phyloP scores from a whole-genome alignment of 2,329 filamentous ascomycete genomes.

The Cercospora beticola region DNA sequence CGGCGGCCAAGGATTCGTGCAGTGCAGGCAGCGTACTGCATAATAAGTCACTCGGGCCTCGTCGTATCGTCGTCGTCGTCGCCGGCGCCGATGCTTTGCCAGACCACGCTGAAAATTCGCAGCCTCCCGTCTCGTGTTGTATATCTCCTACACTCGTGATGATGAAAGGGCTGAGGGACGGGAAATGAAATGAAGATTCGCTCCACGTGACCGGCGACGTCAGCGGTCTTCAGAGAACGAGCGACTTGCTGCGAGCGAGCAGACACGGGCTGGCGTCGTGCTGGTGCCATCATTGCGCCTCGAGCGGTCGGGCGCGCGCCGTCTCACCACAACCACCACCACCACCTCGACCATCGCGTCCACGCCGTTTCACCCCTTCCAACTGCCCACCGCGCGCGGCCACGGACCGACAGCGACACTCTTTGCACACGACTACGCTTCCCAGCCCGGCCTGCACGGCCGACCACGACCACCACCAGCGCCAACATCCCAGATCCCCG shows the following conservation, averaged over 20 bases:
- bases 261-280: neutral
- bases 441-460: slow-evolving; percentile 6
- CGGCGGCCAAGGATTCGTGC: neutral
- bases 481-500: neutral
- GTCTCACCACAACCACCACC: neutral
- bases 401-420: neutral
- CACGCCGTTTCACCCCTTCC: neutral
- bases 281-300: neutral
- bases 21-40: neutral
- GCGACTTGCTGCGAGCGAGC: neutral
- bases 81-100: neutral
- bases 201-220: neutral
- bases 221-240: neutral
- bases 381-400: neutral
- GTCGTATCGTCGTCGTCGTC: neutral
- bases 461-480: neutral
- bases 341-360: neutral
- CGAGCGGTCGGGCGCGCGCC: neutral
- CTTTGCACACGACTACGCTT: slow-evolving; percentile 4
- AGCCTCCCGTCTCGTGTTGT: neutral
- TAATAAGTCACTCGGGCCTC: neutral
- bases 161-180: neutral
- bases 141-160: neutral
- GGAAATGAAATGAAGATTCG: neutral
- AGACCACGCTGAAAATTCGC: neutral